Conservation (phyloP, 2,329 filamentous ascomycete species). For the Cylindrodendrum hubeiense region DNA sequence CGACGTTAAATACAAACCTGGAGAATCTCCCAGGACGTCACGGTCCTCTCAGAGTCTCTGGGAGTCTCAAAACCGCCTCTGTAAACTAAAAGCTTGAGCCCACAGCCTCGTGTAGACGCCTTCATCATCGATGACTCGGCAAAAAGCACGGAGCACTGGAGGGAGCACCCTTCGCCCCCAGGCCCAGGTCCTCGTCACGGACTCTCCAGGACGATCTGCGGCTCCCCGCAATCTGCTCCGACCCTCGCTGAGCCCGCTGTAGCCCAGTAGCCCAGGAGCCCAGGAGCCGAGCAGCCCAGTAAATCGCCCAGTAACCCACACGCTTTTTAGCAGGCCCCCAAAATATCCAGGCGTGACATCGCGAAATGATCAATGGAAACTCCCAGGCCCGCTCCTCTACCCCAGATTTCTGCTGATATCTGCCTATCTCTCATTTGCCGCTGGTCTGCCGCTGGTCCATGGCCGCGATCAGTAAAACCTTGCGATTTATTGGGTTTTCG, state of each 20-base stretch:
- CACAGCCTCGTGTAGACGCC: neutral
- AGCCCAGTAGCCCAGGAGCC: conserved; percentile 2
- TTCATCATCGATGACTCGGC: neutral
- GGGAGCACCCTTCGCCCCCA: conserved; percentile 12
- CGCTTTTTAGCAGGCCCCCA: neutral
- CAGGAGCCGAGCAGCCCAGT: no score
- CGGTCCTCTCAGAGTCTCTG: neutral
- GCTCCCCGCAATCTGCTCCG: conserved; percentile 41
- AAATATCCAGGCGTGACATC: conserved; percentile 29
- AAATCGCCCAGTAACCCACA: neutral
- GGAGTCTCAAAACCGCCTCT: neutral
- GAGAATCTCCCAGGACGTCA: neutral
- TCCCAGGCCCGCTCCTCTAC: conserved; percentile 28
- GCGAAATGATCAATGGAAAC: conserved; percentile 44
- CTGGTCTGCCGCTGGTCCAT: no score
- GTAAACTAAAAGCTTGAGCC: neutral
- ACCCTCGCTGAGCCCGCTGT: conserved; percentile 15
- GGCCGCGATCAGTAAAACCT: conserved; percentile 43
- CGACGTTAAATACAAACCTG: conserved; percentile 3
- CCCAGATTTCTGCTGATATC: conserved; percentile 45
- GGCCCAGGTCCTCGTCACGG: conserved; percentile 23
- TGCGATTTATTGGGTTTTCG: conserved; percentile 37
- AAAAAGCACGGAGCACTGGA: conserved; percentile 22
- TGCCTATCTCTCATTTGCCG: conserved; percentile 31
- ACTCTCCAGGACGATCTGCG: conserved; percentile 39